Conservation (phyloP, 2,329 filamentous ascomycete genomes). For the Penicillium sp. region DNA sequence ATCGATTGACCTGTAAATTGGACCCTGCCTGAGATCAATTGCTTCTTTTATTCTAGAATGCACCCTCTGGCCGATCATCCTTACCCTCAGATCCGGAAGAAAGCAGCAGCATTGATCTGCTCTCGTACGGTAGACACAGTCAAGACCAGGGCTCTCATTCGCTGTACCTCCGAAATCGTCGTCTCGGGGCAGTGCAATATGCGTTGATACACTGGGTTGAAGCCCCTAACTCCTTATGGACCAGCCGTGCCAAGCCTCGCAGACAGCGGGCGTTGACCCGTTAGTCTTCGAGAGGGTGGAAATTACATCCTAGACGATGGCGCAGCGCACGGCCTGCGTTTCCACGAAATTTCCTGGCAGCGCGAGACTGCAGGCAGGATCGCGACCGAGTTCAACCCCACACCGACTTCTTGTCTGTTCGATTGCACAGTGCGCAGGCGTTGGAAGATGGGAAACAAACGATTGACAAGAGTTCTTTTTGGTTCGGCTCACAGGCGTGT, state of each 20-base stretch:
- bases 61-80: neutral
- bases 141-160: slow-evolving; percentile 12
- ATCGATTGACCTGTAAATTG: neutral
- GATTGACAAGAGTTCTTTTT: neutral
- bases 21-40: neutral
- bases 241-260: slow-evolving; percentile 11
- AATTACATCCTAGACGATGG: neutral
- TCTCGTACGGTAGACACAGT: neutral
- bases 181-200: neutral
- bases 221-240: too few relatives aligned
- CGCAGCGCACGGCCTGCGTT: neutral
- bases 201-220: too few relatives aligned
- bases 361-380: neutral
- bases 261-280: neutral
- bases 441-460: neutral
- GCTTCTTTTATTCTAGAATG: neutral
- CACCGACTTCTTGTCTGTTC: neutral
- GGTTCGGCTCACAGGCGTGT: neutral
- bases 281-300: neutral
- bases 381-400: neutral
- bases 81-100: neutral
- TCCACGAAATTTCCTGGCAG: neutral
- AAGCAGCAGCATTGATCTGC: slow-evolving; percentile 9
- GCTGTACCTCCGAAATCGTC: slow-evolving; percentile 1
- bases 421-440: neutral